Evolutionary conservation across 768 basidiomycete species (phyloP), one percentile per base, ranked within the genome.

Genomic region (Asterophora parasitica): DNA sequence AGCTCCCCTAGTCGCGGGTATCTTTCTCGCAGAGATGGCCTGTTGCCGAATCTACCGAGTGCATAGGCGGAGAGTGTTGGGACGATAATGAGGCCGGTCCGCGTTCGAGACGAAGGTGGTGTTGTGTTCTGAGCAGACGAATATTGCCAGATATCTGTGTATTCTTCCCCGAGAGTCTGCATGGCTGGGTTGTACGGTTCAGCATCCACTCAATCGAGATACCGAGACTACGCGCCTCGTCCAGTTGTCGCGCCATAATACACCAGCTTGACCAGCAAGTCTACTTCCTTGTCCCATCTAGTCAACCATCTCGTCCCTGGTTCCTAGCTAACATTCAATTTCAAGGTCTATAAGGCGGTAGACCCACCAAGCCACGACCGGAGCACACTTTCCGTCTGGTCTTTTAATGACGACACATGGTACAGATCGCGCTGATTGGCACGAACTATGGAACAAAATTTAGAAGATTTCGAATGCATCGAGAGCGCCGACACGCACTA

Each of bases 131-230:
- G 48, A 23, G 11, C n/a, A n/a, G 23, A 40, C 15, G 61, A 67
- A 23, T 62, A 65, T 54, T 83, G 80, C 86, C 89, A 88, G 28
- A 87, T 82, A 57, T 86, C 85, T 1, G 88, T 91, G 57, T 93
- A 93, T 60, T 93, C 91, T 63, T 93, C 91, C n/a, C 91, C 91
- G 1, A 92, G 72, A 4, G 86, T 91, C 64, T 92, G 90, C 8
- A 75, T 76, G 12, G 83, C 90, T 92, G 50, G 16, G 3, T 5
- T 27, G 26, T 12, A n/a, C 20, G 15, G 27, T 27, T 36, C 23
- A n/a, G 13, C n/a, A 48, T 40, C 12, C 30, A 31, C 8, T 31
- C 30, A 28, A 43, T 23, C 17, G 7, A 32, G 34, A 32, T n/a
- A 15, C 7, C 39, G 34, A 30, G 23, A 36, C 31, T 13, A 55